A percentile compares a stretch with the other conserved stretches of the same genome.
phyloP scores from a whole-genome alignment of 495 filamentous ascomycete species.

The Penicillium longicatenatum region DNA sequence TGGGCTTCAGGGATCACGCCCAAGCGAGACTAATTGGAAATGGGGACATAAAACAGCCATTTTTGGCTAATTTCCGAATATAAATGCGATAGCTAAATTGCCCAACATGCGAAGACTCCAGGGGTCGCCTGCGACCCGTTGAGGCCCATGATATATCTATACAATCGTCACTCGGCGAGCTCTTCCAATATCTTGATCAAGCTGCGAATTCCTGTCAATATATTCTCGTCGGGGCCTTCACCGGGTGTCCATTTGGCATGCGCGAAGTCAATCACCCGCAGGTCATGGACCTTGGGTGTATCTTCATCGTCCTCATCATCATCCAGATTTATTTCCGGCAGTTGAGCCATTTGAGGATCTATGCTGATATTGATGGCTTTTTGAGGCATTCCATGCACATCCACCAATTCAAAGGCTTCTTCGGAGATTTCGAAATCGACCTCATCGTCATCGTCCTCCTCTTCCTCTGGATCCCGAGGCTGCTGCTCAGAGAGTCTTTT shows the following conservation, averaged over 20 bases:
- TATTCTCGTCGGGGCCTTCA: constrained; percentile 84
- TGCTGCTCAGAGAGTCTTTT: constrained; percentile 39
- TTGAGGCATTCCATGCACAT: constrained; percentile 33
- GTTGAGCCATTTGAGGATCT: constrained; percentile 28
- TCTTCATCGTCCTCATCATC: constrained; percentile 68
- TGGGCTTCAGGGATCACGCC: neutral
- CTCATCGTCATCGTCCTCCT: constrained; percentile 54
- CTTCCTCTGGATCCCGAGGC: constrained; percentile 30
- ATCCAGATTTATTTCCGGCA: constrained; percentile 41
- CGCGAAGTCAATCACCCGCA: constrained; percentile 96
- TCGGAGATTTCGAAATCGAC: constrained; percentile 56
- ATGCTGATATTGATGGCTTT: constrained; percentile 45
- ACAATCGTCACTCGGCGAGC: constrained; percentile 42
- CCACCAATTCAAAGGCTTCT: constrained; percentile 37
- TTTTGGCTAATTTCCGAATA: neutral
- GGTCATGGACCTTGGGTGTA: constrained; percentile 71
- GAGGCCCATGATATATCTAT: constrained; percentile 9
- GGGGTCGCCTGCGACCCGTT: constrained; percentile 36
- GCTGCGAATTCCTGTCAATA: constrained; percentile 73
- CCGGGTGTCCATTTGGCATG: constrained; percentile 88
- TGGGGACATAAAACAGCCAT: neutral
- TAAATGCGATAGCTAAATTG: neutral
- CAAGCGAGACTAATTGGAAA: too few relatives aligned
- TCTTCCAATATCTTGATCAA: constrained; percentile 70
- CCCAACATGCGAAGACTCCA: constrained; percentile 5